Evolutionary conservation across 441 rosid species (phyloP), one percentile per base, ranked within the genome.

Genomic region (Jatropha multifida): DNA sequence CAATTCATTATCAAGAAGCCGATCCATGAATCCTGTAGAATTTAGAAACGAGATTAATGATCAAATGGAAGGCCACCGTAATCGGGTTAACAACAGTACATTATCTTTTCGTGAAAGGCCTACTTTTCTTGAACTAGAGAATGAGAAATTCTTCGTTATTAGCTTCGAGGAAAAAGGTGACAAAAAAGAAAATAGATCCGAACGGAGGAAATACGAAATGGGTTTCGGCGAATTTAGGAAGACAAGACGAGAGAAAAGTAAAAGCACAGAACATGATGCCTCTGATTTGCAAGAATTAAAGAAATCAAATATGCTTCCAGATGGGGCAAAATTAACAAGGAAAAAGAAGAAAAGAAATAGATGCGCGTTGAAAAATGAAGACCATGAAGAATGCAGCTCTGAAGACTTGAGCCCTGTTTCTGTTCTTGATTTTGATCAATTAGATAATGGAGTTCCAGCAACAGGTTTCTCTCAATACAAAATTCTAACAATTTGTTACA

Each of bases 401-500:
- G 78, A 92, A 78, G 90, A 90, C 40, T 88, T 86, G 3, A 94
- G 98, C 84, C 98, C 97, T n/a, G 92, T 94, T 83, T 94, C 96
- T 4, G 97, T 92, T 83, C 98, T 94, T 78, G 96, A 88, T 76
- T 89, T 85, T 72, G 84, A 83, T 76, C 84, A 77, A 78, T 54
- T 54, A 5, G 82, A 79, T 77, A 81, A 72, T 68, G 72, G 76
- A 59, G 65, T 69, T 72, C 76, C 83, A 13, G 40, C 44, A 67
- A 75, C 83, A 83, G 90, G 95, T 89, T 66, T 23, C 23, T 23
- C n/a, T 75, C 23, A 6, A n/a, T 37, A 38, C 17, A 64, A 20
- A 27, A 71, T 8, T 14, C 15, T 8, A 26, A 18, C 15, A 4
- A 17, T 63, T 1, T 32, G 17, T 65, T 1, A 12, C 0, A 13